phyloP scores from a whole-genome alignment of 2,329 filamentous ascomycete genomes.

The Dendryphion nanum region DNA sequence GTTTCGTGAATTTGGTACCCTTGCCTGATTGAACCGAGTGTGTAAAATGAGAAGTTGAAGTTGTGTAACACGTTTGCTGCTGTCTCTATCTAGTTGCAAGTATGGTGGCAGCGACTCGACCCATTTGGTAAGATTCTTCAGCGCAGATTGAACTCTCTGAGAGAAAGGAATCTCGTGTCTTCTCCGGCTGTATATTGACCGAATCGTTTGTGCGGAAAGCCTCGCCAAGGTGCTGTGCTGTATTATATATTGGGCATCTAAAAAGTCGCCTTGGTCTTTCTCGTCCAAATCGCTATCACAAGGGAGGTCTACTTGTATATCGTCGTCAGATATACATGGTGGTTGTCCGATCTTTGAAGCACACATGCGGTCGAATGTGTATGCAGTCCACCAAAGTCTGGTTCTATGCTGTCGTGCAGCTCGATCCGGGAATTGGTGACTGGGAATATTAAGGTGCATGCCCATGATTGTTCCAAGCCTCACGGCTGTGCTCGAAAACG shows the following conservation, averaged over 20 bases:
- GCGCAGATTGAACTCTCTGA: conserved; percentile 36
- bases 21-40: background rate
- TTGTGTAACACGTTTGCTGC: conserved; percentile 7
- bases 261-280: conserved; percentile 18
- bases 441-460: conserved; percentile 41
- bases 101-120: conserved; percentile 34
- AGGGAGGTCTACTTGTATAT: conserved; percentile 44
- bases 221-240: conserved; percentile 43
- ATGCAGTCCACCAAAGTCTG: conserved; percentile 37
- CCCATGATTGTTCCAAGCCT: conserved; percentile 47
- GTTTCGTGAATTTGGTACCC: too few relatives aligned
- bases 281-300: conserved; percentile 30
- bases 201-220: conserved; percentile 24
- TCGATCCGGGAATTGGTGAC: conserved; percentile 42
- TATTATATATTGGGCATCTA: conserved; percentile 37
- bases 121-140: conserved; percentile 39
- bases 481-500: conserved; percentile 46
- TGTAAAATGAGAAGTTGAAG: background rate
- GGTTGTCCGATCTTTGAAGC: conserved; percentile 35
- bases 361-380: conserved; percentile 33
- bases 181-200: conserved; percentile 26
- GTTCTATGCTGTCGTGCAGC: conserved; percentile 29
- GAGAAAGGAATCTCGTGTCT: conserved; percentile 29
- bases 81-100: conserved; percentile 30
- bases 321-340: conserved; percentile 30